A percentile compares a stretch with the other conserved stretches of the same genome.
phyloP scores from a whole-genome alignment of 345 rosid genomes.

The Populus simonii region DNA sequence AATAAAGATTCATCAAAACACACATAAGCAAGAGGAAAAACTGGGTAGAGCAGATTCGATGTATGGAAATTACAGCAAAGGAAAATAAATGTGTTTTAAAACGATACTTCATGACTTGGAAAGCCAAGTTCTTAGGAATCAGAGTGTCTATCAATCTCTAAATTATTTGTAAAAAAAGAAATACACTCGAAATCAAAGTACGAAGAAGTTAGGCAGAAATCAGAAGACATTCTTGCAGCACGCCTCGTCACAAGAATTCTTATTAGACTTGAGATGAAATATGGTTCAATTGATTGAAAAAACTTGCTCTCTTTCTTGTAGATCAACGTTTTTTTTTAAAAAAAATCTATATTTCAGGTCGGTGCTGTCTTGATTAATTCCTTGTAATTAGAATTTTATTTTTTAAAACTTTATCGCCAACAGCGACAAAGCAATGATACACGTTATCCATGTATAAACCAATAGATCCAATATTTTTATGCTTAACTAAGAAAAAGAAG shows the following conservation, averaged over 20 bases:
- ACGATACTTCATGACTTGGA: background rate
- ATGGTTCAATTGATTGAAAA: no score
- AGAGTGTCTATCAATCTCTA: background rate
- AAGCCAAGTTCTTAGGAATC: background rate
- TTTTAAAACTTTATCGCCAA: no score
- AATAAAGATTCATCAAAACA: background rate
- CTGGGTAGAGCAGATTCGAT: background rate
- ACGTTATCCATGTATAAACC: background rate
- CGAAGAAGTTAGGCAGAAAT: background rate
- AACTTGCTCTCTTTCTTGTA: no score
- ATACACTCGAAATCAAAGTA: background rate
- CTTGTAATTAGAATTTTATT: no score
- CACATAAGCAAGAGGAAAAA: background rate
- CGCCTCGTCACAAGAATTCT: no score
- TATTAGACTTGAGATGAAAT: no score
- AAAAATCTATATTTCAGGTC: no score
- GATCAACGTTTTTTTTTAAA: no score
- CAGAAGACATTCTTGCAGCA: no score
- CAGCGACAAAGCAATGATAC: background rate
- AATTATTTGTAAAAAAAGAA: no score
- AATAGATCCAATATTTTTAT: background rate
- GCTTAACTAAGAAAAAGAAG: background rate
- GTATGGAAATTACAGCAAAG: background rate
- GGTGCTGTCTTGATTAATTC: no score
- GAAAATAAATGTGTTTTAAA: background rate